phyloP scores from a whole-genome alignment of 352 stramenopile species.

The Phytophthora multivora region DNA sequence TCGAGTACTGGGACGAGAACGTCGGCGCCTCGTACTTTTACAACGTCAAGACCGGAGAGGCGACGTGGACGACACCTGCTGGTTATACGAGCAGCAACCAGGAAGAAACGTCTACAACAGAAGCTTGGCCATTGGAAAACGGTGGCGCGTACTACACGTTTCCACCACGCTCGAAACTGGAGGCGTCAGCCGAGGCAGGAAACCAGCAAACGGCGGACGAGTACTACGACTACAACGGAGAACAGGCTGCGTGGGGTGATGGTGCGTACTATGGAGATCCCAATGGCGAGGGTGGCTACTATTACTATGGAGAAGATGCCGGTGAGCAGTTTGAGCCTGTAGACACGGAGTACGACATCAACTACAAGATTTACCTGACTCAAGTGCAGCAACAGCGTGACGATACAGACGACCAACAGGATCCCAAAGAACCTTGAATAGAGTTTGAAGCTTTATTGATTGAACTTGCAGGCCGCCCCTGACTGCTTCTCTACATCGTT shows the following conservation, averaged over 20 bases:
- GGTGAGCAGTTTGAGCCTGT: slow-evolving; percentile 25
- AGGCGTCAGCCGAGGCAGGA: slow-evolving; percentile 11
- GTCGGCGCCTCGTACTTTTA: slow-evolving; percentile 71
- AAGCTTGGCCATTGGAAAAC: slow-evolving; percentile 18
- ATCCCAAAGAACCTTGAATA: slow-evolving; percentile 16
- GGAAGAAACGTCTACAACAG: slow-evolving; percentile 13
- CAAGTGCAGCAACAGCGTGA: slow-evolving; percentile 35
- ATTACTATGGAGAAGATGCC: slow-evolving; percentile 26
- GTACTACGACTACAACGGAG: slow-evolving; percentile 27
- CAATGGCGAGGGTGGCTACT: slow-evolving; percentile 8
- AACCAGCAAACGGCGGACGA: slow-evolving; percentile 16
- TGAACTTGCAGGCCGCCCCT: slow-evolving; percentile 8
- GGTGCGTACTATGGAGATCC: slow-evolving; percentile 12
- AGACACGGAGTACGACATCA: slow-evolving; percentile 66
- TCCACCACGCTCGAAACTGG: slow-evolving; percentile 16
- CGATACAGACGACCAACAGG: slow-evolving; percentile 5
- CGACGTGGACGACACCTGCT: slow-evolving; percentile 63
- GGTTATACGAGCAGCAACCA: slow-evolving; percentile 30
- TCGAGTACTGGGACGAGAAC: slow-evolving; percentile 80
- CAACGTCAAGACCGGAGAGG: slow-evolving; percentile 68
- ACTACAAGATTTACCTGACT: slow-evolving; percentile 78
- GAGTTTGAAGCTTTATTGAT: slow-evolving; percentile 11
- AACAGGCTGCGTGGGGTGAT: slow-evolving; percentile 8
- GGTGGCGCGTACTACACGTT: slow-evolving; percentile 26
- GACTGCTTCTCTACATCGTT: slow-evolving; percentile 24